Evolutionary conservation across 1,284 basidiomycete species (phyloP), one percentile per base, ranked within the genome.

Genomic region (Austropuccinia psidii): DNA sequence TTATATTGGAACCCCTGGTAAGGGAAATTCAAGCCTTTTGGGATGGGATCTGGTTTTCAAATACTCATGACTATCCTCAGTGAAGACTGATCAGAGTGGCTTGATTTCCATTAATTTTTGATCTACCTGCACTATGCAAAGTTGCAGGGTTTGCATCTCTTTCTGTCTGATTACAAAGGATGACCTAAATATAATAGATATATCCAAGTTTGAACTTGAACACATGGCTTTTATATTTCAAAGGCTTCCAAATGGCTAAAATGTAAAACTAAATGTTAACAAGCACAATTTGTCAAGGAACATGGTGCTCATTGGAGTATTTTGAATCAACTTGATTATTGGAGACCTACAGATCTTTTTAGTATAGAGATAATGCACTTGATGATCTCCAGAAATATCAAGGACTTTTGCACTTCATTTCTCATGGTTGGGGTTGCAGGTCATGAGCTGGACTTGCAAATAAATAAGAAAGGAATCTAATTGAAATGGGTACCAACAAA

Each of bases 51-150:
- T 61, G n/a, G 33, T 70, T 70, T 19, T 24, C 11, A 13, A 7
- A 50, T 33, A 70, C 67, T 15, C 27, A 19, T 27, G 43, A 49
- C 45, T n/a, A 39, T 43, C 45, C 27, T 7, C 1, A 70, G 37
- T 54, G 67, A 2, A 6, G 43, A 13, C 31, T 37, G 24, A 61
- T 70, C 2, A 45, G 39, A 50, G 67, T 35, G 5, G 67, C 45
- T 6, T 70, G n/a, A 6, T 70, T 58, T 13, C 55, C 67, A 0
- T 35, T 70, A 5, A 70, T 70, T 50, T 54, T 55, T 7, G 57
- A 70, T 47, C n/a, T 70, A 24, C 67, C 67, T 15, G 67, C 67
- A 11, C 1, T 50, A 37, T 41, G 43, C 2, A 70, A 70, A 55
- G 50, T 55, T 47, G 54, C 67, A 27, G 67, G 54, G 6, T 43